Evolutionary conservation across 139 green algal genomes (phyloP).

Genomic region (Zygnema circumcarinatum): DNA sequence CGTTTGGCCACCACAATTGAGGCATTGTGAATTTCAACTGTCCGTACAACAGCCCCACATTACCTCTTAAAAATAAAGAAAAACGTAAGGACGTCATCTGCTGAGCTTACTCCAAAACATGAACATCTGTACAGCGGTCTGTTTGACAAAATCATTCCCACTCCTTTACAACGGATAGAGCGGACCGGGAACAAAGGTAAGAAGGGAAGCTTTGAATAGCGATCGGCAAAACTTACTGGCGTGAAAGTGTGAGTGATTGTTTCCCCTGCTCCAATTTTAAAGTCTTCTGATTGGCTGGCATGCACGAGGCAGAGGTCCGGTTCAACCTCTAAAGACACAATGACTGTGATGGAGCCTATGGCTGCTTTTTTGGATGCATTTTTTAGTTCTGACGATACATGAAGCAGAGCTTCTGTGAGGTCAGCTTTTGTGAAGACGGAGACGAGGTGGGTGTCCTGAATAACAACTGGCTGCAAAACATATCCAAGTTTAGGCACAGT

Average conservation of each 20-base stretch:
- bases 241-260: conserved; percentile 15
- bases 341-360: conserved; percentile 1
- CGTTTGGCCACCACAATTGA: conserved; percentile 57
- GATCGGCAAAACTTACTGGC: conserved; percentile 38
- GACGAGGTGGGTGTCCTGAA: conserved; percentile 54
- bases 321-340: conserved; percentile 26
- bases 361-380: neutral
- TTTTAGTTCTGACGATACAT: conserved; percentile 5
- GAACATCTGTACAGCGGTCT: too few species aligned
- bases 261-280: neutral
- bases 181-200: neutral
- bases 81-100: too few species aligned
- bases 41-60: too few species aligned
- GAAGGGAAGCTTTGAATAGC: conserved; percentile 1
- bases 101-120: too few species aligned
- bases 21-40: conserved; percentile 25
- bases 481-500: neutral
- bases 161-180: too few species aligned
- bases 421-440: conserved; percentile 13
- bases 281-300: conserved; percentile 3
- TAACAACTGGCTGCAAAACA: conserved; percentile 53
- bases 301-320: neutral
- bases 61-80: too few species aligned
- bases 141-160: too few species aligned
- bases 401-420: conserved; percentile 16